A percentile compares a stretch with the other conserved stretches of the same genome.
Evolutionary conservation across 202 grass and related monocot species (phyloP).

Genomic region (Alloteropsis angusta): DNA sequence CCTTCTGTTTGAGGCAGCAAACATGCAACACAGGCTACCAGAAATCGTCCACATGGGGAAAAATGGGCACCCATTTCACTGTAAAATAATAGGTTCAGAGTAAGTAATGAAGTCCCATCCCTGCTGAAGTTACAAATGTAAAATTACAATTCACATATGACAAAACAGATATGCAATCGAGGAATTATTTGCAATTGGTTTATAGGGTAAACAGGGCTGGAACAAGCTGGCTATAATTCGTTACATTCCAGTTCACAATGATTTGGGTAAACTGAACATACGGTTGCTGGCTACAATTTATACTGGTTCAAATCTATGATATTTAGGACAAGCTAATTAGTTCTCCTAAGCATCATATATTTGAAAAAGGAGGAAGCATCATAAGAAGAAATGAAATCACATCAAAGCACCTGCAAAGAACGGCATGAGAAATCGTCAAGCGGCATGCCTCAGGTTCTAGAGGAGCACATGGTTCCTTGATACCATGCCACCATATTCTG

Average conservation of each 20-base stretch:
- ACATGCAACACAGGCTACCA: slow-evolving; percentile 97
- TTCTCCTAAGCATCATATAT: not conserved
- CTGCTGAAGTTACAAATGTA: slow-evolving; percentile 21
- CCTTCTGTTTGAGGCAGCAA: slow-evolving; percentile 86
- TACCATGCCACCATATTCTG: slow-evolving; percentile 82
- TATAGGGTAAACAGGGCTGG: not conserved
- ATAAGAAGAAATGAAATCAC: slow-evolving; percentile 15
- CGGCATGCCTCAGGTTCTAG: slow-evolving; percentile 45
- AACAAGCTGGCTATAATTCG: not conserved
- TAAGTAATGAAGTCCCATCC: slow-evolving; percentile 18
- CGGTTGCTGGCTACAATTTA: not conserved
- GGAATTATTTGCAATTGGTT: slow-evolving; percentile 18
- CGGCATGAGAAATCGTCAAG: slow-evolving; percentile 91
- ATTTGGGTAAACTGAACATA: not conserved
- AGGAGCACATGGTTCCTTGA: slow-evolving; percentile 40
- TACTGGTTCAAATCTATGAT: too few species aligned
- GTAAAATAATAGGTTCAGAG: slow-evolving; percentile 22
- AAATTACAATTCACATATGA: slow-evolving; percentile 10
- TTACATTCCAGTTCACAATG: slow-evolving; percentile 1
- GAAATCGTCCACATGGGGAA: slow-evolving; percentile 90
- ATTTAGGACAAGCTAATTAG: not conserved
- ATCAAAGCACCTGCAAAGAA: slow-evolving; percentile 83
- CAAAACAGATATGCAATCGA: not conserved
- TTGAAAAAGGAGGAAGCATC: not conserved
- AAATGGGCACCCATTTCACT: slow-evolving; percentile 99